Percentiles rank a stretch among this genome's conserved stretches.
Evolutionary conservation across 2,329 filamentous ascomycete species (phyloP).

Genomic region (Calonectria multiphialidica): DNA sequence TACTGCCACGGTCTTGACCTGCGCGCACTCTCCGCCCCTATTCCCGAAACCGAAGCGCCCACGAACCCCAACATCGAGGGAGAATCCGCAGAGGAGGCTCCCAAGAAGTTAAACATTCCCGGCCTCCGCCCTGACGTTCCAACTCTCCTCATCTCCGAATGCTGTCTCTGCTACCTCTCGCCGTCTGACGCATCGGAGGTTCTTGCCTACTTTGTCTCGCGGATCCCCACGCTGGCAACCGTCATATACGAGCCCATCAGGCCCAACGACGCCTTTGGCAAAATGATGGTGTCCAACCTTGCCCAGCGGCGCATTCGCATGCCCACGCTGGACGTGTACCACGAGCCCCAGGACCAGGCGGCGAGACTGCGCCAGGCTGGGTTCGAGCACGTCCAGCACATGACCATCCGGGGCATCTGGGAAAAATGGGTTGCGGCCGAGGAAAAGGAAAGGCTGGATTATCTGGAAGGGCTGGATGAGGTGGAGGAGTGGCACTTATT

Average conservation of each 20-base stretch:
- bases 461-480: conserved; percentile 90
- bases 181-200: conserved; percentile 73
- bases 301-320: conserved; percentile 84
- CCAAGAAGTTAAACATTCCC: conserved; percentile 32
- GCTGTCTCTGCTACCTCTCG: conserved; percentile 91
- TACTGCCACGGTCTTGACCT: conserved; percentile 78
- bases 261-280: conserved; percentile 87
- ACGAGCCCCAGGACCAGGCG: conserved; percentile 75
- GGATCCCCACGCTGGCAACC: conserved; percentile 64
- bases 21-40: conserved; percentile 61
- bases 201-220: conserved; percentile 72
- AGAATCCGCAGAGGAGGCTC: conserved; percentile 7
- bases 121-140: conserved; percentile 71
- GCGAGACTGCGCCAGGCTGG: conserved; percentile 75
- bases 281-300: conserved; percentile 92
- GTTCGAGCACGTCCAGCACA: conserved; percentile 62
- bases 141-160: conserved; percentile 92
- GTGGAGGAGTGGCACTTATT: conserved; percentile 93
- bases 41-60: background rate
- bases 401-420: conserved; percentile 74
- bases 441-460: conserved; percentile 85
- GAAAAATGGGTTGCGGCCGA: conserved; percentile 75
- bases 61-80: background rate
- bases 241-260: conserved; percentile 91
- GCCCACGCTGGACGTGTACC: conserved; percentile 83